These are phyloP conservation scores for Plenodomus lindquistii DNA, from an alignment of 2,329 filamentous ascomycete species.

Conservation along the genomic window DNA sequence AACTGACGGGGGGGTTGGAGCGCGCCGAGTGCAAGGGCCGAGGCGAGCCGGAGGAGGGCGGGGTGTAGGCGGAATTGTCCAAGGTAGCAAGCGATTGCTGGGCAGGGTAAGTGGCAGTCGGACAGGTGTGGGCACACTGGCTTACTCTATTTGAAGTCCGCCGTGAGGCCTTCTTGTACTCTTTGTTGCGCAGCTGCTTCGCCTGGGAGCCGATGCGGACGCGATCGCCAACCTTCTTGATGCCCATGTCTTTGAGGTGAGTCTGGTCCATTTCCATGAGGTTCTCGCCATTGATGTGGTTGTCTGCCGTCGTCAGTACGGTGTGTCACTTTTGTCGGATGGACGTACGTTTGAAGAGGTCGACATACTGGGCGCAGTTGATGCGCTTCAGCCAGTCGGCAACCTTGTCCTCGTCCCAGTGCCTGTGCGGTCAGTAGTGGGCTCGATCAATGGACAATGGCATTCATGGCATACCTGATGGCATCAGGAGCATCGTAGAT, in stretches of 20 bases:
- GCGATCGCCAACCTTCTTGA: slow-evolving; percentile 95
- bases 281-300: slow-evolving; percentile 97
- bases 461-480: slow-evolving; percentile 40
- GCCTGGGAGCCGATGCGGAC: slow-evolving; percentile 71
- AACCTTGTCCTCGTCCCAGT: slow-evolving; percentile 89
- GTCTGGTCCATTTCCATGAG: slow-evolving; percentile 96
- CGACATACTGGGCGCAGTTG: slow-evolving; percentile 92
- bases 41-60: slow-evolving; percentile 67
- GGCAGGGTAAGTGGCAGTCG: background rate
- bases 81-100: slow-evolving; percentile 84
- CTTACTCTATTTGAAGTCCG: slow-evolving; percentile 73
- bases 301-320: slow-evolving; percentile 55
- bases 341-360: slow-evolving; percentile 70
- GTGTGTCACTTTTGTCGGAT: background rate
- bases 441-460: background rate
- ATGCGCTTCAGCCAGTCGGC: slow-evolving; percentile 89
- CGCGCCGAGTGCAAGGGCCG: slow-evolving; percentile 62
- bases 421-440: slow-evolving; percentile 43
- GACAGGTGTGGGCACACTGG: slow-evolving; percentile 27
- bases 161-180: slow-evolving; percentile 61
- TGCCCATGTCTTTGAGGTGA: slow-evolving; percentile 95
- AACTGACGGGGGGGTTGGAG: slow-evolving; percentile 49
- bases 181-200: slow-evolving; percentile 54
- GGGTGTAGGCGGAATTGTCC: slow-evolving; percentile 66
- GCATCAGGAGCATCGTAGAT: slow-evolving; percentile 70